Evolutionary conservation across 208 protist genomes (phyloP), one percentile per base, ranked within the genome.

Genomic region (Herpetomonas tarakana): DNA sequence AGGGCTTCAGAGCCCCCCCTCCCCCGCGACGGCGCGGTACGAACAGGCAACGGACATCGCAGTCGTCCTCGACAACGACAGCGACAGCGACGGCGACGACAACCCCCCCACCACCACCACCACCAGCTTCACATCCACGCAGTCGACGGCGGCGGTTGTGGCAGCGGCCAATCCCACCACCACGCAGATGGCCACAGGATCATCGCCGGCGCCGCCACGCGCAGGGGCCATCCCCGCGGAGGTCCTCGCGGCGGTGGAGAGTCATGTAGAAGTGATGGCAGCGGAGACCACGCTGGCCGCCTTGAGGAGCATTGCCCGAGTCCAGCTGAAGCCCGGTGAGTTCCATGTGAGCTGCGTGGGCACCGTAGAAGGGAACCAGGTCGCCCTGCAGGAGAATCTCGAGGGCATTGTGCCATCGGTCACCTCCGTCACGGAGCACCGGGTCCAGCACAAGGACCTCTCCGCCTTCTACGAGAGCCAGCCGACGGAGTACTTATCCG

Each of bases 301-400:
- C 21, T 54, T 89, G 46, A 39, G 51, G 30, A 79, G 76, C 2
- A 51, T 81, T 12, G 61, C 75, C 12, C 60, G 52, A 26, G 65
- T 92, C 21, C 66, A 54, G 38, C 74, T 93, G n/a, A 71, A 72
- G 41, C 81, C 86, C 4, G 81, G 81, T 6, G 86, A 93, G 39
- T 81, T 80, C 65, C 78, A 88, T 46, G 74, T 93, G 19, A 91
- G 86, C 72, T 93, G 83, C 62, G 68, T 93, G 25, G 86, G 86
- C 30, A 53, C 72, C n/a, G 52, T 63, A n/a, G 58, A 69, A 0
- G 81, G 83, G n/a, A 93, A 91, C 49, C 53, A 51, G 29, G 46
- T 89, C 22, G 58, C 78, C 14, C 68, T 93, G 49, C 65, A 78
- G 55, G 83, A 93, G 39, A 64, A 72, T 21, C 68, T 93, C 21